phyloP scores from a whole-genome alignment of 139 green algal genomes.

The Tetratostichococcus sp. region DNA sequence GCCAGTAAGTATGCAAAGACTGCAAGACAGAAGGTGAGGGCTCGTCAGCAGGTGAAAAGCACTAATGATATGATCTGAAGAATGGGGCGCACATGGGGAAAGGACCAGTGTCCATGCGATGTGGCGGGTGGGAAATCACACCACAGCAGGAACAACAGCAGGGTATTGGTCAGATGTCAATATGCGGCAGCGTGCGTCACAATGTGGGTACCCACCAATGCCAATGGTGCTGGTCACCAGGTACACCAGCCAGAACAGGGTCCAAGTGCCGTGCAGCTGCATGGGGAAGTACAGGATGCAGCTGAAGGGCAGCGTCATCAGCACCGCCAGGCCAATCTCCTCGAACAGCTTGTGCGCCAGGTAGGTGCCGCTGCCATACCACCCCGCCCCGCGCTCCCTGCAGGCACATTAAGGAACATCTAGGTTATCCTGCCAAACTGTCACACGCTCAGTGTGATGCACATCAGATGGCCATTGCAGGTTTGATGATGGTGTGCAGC shows the following conservation, averaged over 20 bases:
- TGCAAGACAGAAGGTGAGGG: background rate
- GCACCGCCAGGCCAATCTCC: constrained; percentile 43
- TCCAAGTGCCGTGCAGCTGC: constrained; percentile 50
- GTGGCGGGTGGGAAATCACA: no score
- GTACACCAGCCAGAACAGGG: constrained; percentile 60
- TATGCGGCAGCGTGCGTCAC: no score
- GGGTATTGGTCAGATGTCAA: no score
- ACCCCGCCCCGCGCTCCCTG: constrained; percentile 40
- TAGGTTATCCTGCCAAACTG: no score
- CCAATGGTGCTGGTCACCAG: constrained; percentile 51
- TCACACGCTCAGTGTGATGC: no score
- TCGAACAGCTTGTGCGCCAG: constrained; percentile 45
- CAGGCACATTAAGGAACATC: background rate
- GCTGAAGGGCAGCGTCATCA: constrained; percentile 24
- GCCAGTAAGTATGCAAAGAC: background rate
- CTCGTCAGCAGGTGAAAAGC: no score
- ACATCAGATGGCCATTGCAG: no score
- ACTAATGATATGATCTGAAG: no score
- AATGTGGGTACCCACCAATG: constrained; percentile 42
- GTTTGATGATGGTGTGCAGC: no score
- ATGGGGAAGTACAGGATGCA: constrained; percentile 51
- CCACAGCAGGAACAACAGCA: no score
- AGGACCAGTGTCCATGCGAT: no score
- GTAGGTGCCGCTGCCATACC: constrained; percentile 37
- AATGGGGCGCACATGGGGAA: no score